Evolutionary conservation across 371 early-diverging fungal genomes (phyloP).

Genomic region (Syncephalastrum monosporum): DNA sequence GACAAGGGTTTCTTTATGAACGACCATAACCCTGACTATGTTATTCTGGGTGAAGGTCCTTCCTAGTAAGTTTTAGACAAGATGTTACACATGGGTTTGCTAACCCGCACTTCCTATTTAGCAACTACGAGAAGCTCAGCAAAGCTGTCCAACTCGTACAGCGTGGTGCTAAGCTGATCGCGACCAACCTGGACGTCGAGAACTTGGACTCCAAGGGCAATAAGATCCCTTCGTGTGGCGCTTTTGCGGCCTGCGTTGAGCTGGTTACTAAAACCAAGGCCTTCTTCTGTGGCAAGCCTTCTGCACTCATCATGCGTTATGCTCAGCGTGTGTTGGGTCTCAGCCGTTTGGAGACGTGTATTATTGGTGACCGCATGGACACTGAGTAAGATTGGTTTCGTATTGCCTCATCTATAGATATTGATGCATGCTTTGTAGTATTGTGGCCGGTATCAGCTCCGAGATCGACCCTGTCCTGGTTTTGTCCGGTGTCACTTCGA

Average conservation of each 20-base stretch:
- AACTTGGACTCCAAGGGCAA: slow-evolving; percentile 52
- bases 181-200: slow-evolving; percentile 67
- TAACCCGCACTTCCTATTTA: neutral
- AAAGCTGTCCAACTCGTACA: slow-evolving; percentile 60
- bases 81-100: neutral
- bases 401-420: neutral
- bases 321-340: slow-evolving; percentile 58
- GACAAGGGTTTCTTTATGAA: slow-evolving; percentile 67
- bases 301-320: slow-evolving; percentile 63
- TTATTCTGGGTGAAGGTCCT: slow-evolving; percentile 63
- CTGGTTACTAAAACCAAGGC: slow-evolving; percentile 63
- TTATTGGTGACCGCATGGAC: slow-evolving; percentile 73
- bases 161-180: slow-evolving; percentile 60
- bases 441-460: slow-evolving; percentile 54
- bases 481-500: slow-evolving; percentile 58
- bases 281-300: slow-evolving; percentile 68
- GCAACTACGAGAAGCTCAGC: slow-evolving; percentile 59
- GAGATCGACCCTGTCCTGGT: slow-evolving; percentile 67
- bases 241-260: slow-evolving; percentile 60
- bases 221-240: slow-evolving; percentile 60
- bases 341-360: slow-evolving; percentile 59
- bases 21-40: slow-evolving; percentile 63
- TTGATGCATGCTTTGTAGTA: slow-evolving; percentile 14
- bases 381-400: slow-evolving; percentile 48
- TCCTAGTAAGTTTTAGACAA: slow-evolving; percentile 22